Conservation (phyloP, 2,329 filamentous ascomycete species). For the Sphaerulina populicola region DNA sequence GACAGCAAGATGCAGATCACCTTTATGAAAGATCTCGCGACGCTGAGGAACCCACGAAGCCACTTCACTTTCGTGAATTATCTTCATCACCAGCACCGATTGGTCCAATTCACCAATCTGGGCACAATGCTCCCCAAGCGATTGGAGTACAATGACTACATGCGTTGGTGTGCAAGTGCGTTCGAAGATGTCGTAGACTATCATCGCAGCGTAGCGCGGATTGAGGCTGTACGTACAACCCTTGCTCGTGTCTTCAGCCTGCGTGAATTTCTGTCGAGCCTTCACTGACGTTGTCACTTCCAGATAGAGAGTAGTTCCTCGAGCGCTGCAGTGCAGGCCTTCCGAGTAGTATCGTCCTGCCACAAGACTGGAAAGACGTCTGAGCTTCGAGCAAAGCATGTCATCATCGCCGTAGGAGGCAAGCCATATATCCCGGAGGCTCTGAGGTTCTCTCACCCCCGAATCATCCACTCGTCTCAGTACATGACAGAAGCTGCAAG, state of each 20-base stretch:
- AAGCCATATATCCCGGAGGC: slow-evolving; percentile 61
- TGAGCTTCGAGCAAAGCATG: slow-evolving; percentile 54
- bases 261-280: not conserved
- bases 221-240: slow-evolving; percentile 49
- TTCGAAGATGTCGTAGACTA: slow-evolving; percentile 70
- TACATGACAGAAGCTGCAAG: slow-evolving; percentile 59
- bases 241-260: slow-evolving; percentile 12
- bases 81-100: slow-evolving; percentile 65
- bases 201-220: slow-evolving; percentile 63
- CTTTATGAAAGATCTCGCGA: slow-evolving; percentile 92
- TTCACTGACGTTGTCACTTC: not conserved
- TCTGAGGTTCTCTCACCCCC: slow-evolving; percentile 60
- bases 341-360: slow-evolving; percentile 60
- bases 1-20: slow-evolving; percentile 96
- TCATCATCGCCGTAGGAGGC: slow-evolving; percentile 61
- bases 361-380: slow-evolving; percentile 48
- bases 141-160: slow-evolving; percentile 88
- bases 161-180: slow-evolving; percentile 78
- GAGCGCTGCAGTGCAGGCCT: slow-evolving; percentile 51
- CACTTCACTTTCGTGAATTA: slow-evolving; percentile 96
- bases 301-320: slow-evolving; percentile 29
- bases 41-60: slow-evolving; percentile 74
- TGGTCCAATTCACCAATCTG: slow-evolving; percentile 85
- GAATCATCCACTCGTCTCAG: slow-evolving; percentile 79
- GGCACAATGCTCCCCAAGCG: slow-evolving; percentile 79